A percentile compares a stretch with the other conserved stretches of the same genome.
Conservation (phyloP, 345 rosid genomes). For the Sonneratia caseolaris region DNA sequence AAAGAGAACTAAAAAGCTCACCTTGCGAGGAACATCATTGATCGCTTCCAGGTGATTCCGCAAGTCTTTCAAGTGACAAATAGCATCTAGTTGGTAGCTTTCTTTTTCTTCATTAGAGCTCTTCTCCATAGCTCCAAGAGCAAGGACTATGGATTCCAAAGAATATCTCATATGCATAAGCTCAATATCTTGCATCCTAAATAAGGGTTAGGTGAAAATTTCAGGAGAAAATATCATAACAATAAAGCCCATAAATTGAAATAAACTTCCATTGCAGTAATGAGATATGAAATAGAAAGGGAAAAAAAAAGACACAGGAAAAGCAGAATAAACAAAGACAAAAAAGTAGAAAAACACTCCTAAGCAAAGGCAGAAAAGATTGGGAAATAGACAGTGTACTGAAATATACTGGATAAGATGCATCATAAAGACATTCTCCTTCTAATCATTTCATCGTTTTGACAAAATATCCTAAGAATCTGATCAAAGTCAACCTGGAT, state of each 20-base stretch:
- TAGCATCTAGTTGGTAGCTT: constrained; percentile 38
- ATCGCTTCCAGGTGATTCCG: constrained; percentile 69
- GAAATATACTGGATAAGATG: neutral
- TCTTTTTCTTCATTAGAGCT: constrained; percentile 38
- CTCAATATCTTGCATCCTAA: constrained; percentile 90
- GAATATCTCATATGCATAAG: constrained; percentile 96
- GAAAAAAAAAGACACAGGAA: neutral
- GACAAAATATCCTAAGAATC: neutral
- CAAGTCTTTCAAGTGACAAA: constrained; percentile 64
- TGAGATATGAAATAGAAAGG: no score
- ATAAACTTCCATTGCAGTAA: neutral
- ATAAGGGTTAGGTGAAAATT: neutral
- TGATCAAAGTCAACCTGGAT: neutral
- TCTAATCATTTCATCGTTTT: neutral
- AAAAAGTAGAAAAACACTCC: neutral
- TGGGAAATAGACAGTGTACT: neutral
- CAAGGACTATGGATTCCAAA: constrained; percentile 73
- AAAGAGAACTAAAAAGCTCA: constrained; percentile 14
- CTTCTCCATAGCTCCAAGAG: constrained; percentile 60
- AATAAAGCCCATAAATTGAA: neutral
- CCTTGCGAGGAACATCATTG: constrained; percentile 80
- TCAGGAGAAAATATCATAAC: neutral
- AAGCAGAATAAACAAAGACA: neutral
- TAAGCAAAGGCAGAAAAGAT: neutral
- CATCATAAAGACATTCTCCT: neutral